These are phyloP conservation scores for Ceratocystis ficicola DNA, from an alignment of 2,329 filamentous ascomycete species.

Conservation along the genomic window DNA sequence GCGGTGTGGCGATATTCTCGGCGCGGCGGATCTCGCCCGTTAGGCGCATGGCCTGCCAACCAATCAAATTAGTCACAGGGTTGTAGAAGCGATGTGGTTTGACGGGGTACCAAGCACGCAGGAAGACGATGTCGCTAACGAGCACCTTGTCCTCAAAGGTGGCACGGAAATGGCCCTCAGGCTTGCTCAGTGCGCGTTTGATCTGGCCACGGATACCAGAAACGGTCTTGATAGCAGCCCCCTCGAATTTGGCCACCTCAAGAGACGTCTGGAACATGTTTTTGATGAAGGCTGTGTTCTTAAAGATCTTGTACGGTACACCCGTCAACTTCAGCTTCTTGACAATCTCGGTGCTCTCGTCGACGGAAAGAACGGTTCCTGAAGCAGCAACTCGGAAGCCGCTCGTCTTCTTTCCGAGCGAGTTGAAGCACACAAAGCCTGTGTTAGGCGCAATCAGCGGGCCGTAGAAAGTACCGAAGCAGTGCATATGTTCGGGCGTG, in stretches of 20 bases:
- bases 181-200: conserved; percentile 85
- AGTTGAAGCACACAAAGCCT: conserved; percentile 87
- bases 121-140: conserved; percentile 90
- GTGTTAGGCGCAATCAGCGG: conserved; percentile 92
- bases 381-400: conserved; percentile 93
- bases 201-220: conserved; percentile 93
- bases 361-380: conserved; percentile 83
- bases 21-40: conserved; percentile 82
- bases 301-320: conserved; percentile 92
- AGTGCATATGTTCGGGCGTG: conserved; percentile 98
- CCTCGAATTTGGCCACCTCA: conserved; percentile 97
- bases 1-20: conserved; percentile 61
- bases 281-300: conserved; percentile 97
- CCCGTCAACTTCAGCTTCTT: conserved; percentile 98
- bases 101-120: conserved; percentile 93
- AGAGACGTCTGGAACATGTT: conserved; percentile 93
- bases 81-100: conserved; percentile 96
- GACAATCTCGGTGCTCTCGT: conserved; percentile 93
- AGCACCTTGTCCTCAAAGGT: conserved; percentile 98
- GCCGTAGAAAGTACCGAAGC: conserved; percentile 89
- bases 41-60: conserved; percentile 87
- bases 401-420: conserved; percentile 68
- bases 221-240: conserved; percentile 87
- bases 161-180: conserved; percentile 89
- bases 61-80: conserved; percentile 82